Base-by-base conservation (phyloP, 208 protist species). In the Trypanosoma boissoni region DNA sequence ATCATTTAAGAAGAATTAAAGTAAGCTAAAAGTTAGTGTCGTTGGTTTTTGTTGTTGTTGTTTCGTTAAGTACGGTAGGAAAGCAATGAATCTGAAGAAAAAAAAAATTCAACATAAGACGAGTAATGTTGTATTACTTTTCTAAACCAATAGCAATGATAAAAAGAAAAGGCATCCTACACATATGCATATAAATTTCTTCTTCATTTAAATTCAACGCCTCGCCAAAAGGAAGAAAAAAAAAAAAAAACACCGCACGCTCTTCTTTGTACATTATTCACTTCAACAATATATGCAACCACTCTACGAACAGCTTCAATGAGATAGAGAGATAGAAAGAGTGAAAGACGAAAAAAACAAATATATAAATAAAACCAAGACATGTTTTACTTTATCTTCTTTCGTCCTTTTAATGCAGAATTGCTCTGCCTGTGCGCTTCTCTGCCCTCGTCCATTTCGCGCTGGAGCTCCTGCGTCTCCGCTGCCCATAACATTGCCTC, bases 401-500 rank as follows among this genome's bases (percentile, higher is more conserved):
- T 49, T 9, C 18, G 8, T 6, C 34, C 6, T 12, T 52, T 27
- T 49, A 21, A 3, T 28, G 24, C 14, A 37, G 21, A 41, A 49
- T 43, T 36, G n/a, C 45, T 64, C n/a, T 36, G 29, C 37, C 16
- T 39, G 44, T 71, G 53, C 3, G 55, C 64, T 32, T 18, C 26
- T 34, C 57, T 48, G 12, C 64, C 74, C 34, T 52, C 57, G 0
- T 73, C 48, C 24, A 63, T 36, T 16, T 70, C 69, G 4, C 56
- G 45, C 23, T n/a, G 8, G 28, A 71, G 44, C 9, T 54, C 56
- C 29, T 71, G 64, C 7, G 61, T 50, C 50, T 45, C 29, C 18
- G 55, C 64, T 3, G 56, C 55, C 64, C 64, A 71, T 27, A 71
- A 32, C 23, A 45, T 54, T 49, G 36, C 29, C 39, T 71, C 64